These are phyloP conservation scores for Ceratobasidium sp. DNA, from an alignment of 1,284 basidiomycete species.

Conservation along the genomic window DNA sequence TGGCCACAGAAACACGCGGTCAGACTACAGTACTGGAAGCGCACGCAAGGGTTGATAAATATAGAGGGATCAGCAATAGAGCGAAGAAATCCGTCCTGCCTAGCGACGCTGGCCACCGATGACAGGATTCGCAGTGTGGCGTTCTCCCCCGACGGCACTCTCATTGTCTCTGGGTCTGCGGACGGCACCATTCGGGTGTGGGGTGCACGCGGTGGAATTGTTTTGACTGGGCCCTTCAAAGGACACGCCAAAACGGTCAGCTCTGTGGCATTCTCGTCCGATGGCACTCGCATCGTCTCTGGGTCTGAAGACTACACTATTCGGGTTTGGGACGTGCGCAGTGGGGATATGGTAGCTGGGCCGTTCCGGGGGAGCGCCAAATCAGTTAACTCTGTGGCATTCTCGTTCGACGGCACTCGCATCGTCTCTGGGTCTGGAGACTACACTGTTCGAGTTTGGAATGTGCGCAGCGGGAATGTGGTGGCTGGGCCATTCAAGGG, in stretches of 20 bases:
- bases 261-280: too few species aligned
- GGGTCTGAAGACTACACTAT: too few species aligned
- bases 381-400: neutral
- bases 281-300: too few species aligned
- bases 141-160: constrained; percentile 58
- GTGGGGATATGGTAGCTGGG: too few species aligned
- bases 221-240: too few species aligned
- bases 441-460: neutral
- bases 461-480: too few species aligned
- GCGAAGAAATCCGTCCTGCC: neutral
- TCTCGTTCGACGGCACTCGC: neutral
- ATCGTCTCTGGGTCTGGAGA: neutral
- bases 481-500: neutral
- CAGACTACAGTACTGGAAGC: neutral
- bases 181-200: too few species aligned
- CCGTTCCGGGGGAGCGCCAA: neutral
- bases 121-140: constrained; percentile 49
- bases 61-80: neutral
- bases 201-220: too few species aligned
- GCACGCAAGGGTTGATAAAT: neutral
- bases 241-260: too few species aligned
- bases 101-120: neutral
- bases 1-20: neutral
- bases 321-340: too few species aligned
- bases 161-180: neutral